Base-by-base conservation (phyloP, 2,329 filamentous ascomycete species). In the Hymenoscyphus albidus region DNA sequence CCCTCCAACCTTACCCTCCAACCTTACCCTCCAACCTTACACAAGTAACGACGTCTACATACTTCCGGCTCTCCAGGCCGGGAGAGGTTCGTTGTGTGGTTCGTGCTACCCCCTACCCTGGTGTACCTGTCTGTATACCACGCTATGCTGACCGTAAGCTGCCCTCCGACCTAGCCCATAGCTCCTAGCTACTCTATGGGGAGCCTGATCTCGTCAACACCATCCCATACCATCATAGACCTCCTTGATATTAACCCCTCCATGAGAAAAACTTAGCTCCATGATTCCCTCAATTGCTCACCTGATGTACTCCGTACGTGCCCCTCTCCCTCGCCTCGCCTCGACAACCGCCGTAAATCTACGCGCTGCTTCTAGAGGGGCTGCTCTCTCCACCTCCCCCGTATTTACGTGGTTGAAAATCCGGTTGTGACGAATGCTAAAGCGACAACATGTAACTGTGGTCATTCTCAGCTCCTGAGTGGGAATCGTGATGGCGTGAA, bases 361-460 rank as follows among this genome's bases (percentile, higher is more conserved):
- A 57, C 54, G 54, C 54, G 54, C 54, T 57, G 27, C 16, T 51
- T 51, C 54, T 27, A 35, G 7, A 2, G 13, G 4, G 18, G 13
- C 54, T 9, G 5, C 31, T 27, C 18, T 31, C 27, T 57, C 54
- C 54, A 57, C 54, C 54, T 38, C 54, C 54, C 18, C 54, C 54
- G 35, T 57, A 57, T 16, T 32, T 16, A 57, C 27, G 27, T 38
- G 54, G 27, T 57, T 57, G 54, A 32, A 12, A 16, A 16, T 16
- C 13, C 54, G 13, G 31, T 31, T 57, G 54, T 57, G 54, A 57
- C 54, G 54, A 57, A 57, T 57, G 54, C 54, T 10, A 31, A 38
- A 35, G 54, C 54, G 54, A 57, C 54, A 31, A 35, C 27, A 57
- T 57, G 54, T 57, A 57, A 57, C 54, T 13, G 54, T 38, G 10